phyloP scores from a whole-genome alignment of 768 basidiomycete genomes.

The Boletus pseudo-olivaceus region DNA sequence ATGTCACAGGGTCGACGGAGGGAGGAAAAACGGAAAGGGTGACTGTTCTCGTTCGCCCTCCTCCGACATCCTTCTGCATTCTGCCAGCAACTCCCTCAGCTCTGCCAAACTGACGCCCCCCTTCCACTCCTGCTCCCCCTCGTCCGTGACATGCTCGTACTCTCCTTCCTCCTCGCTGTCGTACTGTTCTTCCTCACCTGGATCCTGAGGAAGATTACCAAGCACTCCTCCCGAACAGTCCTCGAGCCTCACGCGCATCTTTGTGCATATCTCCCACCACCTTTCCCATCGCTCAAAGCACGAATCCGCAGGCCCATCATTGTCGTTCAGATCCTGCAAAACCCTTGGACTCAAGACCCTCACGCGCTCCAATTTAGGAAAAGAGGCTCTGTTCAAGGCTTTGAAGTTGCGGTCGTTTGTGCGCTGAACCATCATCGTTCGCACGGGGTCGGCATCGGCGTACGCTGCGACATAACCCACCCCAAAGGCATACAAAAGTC shows the following conservation, averaged over 20 bases:
- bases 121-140: constrained; percentile 30
- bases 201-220: constrained; percentile 39
- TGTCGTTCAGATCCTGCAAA: constrained; percentile 53
- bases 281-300: constrained; percentile 57
- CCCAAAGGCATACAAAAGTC: constrained; percentile 66
- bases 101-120: constrained; percentile 36
- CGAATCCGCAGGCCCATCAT: constrained; percentile 44
- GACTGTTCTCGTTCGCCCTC: constrained; percentile 30
- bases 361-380: constrained; percentile 59
- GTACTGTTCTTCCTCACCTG: constrained; percentile 32
- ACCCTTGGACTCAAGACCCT: constrained; percentile 55
- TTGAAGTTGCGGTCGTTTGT: constrained; percentile 67
- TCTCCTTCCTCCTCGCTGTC: constrained; percentile 33
- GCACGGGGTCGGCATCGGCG: constrained; percentile 40
- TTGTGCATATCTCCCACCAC: constrained; percentile 59
- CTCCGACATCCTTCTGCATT: constrained; percentile 47
- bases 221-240: constrained; percentile 71
- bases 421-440: constrained; percentile 43
- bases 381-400: constrained; percentile 47
- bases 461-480: constrained; percentile 50
- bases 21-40: constrained; percentile 18
- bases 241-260: constrained; percentile 57
- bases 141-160: constrained; percentile 31
- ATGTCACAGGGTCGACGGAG: constrained; percentile 6
- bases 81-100: constrained; percentile 52